Base-by-base conservation (phyloP, 495 filamentous ascomycete genomes). In the Neurospora sp. region DNA sequence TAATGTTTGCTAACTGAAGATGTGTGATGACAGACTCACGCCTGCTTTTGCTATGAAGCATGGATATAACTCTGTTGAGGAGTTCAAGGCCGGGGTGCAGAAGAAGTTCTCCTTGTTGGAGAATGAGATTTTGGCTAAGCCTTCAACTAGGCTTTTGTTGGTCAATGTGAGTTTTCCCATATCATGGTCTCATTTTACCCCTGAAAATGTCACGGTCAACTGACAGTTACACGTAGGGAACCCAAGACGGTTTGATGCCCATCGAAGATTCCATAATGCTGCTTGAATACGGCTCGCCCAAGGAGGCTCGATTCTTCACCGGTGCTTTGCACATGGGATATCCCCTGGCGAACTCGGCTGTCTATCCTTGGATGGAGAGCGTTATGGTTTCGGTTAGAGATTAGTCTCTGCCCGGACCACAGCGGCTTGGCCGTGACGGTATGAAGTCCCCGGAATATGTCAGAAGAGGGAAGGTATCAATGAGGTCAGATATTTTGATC, bases 101-200 rank as follows among this genome's bases (percentile, higher is more conserved):
- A 85, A 86, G 78, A 92, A 89, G 84, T 94, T 93, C 82, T 93
- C 91, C 38, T 81, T 95, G 17, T 81, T 94, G 0, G 88, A 92
- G 76, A 90, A 88, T 40, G 91, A 92, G 9, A 88, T 93, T 66
- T 77, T 93, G 31, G 82, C 91, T 73, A 84, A 84, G 81, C 86
- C 87, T 21, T 91, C 88, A 72, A 87, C 90, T 21, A 82, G 90
- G 62, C 78, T 94, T 71, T 78, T 94, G 42, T 79, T 93, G 59
- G 83, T 94, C 71, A 94, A 94, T 78, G 89, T 90, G 79, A 59
- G 87, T 77, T 71, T 39, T 38, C 43, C 48, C 75, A 40, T 2
- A 43, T 72, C 11, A 28, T 21, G 4, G 19, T 39, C 72, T 36
- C 36, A 13, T 39, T 39, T 39, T 39, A 39, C 3, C 10, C 71